Evolutionary conservation across 805 yeast species (phyloP).

Genomic region (Pichia thaimueangensis): DNA sequence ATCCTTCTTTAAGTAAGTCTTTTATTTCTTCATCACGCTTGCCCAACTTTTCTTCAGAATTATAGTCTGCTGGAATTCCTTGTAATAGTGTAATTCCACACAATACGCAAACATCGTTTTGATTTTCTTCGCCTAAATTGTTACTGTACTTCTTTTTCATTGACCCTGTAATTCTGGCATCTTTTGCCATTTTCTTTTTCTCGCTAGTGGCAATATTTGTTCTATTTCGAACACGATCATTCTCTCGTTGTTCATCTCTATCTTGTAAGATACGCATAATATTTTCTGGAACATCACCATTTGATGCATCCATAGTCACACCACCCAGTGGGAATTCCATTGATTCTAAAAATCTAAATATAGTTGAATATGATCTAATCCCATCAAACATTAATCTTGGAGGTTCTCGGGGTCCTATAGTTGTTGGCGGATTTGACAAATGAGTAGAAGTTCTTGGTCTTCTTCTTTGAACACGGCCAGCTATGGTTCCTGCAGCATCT

Average conservation of each 20-base stretch:
- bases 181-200: slow-evolving; percentile 13
- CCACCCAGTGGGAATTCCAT: too few relatives aligned
- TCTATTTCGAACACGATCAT: slow-evolving; percentile 20
- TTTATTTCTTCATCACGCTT: slow-evolving; percentile 15
- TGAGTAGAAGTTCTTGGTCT: not conserved
- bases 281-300: slow-evolving; percentile 23
- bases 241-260: slow-evolving; percentile 27
- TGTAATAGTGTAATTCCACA: slow-evolving; percentile 72
- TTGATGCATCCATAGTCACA: too few relatives aligned
- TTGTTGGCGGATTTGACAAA: not conserved
- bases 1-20: slow-evolving; percentile 24
- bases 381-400: not conserved
- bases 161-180: slow-evolving; percentile 14
- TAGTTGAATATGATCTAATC: not conserved
- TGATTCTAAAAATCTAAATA: slow-evolving; percentile 3
- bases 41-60: slow-evolving; percentile 13
- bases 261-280: slow-evolving; percentile 25
- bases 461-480: not conserved
- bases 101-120: slow-evolving; percentile 42
- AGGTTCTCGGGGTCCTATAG: not conserved
- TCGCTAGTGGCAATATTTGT: slow-evolving; percentile 16
- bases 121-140: slow-evolving; percentile 29
- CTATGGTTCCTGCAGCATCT: not conserved
- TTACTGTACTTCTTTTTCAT: slow-evolving; percentile 16
- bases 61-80: slow-evolving; percentile 56